phyloP scores from a whole-genome alignment of 1,284 basidiomycete genomes.

The Ganoderma resinaceum region DNA sequence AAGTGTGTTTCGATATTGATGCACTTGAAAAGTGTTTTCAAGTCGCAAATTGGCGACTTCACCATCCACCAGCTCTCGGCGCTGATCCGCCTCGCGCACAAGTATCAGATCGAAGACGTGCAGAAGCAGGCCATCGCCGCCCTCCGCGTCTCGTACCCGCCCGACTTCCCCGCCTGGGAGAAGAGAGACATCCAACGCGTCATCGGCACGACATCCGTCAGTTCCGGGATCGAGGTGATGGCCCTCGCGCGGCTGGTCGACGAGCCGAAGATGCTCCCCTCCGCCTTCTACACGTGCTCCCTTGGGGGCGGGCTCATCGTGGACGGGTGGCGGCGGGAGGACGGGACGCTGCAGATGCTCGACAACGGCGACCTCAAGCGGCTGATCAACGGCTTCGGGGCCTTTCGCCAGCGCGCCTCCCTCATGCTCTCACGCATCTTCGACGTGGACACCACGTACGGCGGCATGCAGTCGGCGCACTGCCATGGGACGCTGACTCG shows the following conservation, averaged over 20 bases:
- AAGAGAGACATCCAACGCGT: not conserved
- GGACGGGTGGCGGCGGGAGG: slow-evolving; percentile 6
- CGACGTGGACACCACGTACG: not conserved
- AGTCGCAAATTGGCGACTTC: not conserved
- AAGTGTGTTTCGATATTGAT: not conserved
- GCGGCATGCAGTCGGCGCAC: not conserved
- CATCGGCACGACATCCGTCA: not conserved
- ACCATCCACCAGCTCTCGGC: not conserved
- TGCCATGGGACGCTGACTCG: not conserved
- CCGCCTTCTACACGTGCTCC: slow-evolving; percentile 13
- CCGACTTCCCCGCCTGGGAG: slow-evolving; percentile 11
- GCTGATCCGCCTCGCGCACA: slow-evolving; percentile 4
- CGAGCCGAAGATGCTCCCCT: slow-evolving; percentile 9
- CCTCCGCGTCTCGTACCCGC: not conserved
- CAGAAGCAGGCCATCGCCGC: slow-evolving; percentile 2
- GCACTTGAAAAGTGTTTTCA: not conserved
- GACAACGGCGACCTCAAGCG: slow-evolving; percentile 10
- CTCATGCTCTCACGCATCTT: not conserved
- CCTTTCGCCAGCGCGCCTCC: not conserved
- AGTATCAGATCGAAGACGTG: not conserved
- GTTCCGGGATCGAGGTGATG: slow-evolving; percentile 14
- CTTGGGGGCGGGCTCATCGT: not conserved
- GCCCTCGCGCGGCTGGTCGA: slow-evolving; percentile 19
- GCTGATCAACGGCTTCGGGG: slow-evolving; percentile 4
- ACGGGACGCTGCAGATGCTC: slow-evolving; percentile 13